These are phyloP conservation scores for Saccharomycopsis vini DNA, from an alignment of 805 yeast species.

Conservation along the genomic window DNA sequence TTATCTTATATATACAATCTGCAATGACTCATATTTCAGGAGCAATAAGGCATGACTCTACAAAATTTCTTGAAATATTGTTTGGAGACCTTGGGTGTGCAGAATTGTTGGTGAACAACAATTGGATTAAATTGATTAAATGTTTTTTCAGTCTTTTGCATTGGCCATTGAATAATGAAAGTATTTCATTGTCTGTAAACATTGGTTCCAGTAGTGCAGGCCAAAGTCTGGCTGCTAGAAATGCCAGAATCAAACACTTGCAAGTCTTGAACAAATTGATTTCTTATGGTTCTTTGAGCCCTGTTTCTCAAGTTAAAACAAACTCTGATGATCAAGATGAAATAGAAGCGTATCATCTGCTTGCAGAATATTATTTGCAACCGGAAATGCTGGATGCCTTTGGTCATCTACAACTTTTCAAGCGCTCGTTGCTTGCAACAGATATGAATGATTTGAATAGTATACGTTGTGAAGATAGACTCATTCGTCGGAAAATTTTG, in stretches of 20 bases:
- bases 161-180: conserved; percentile 42
- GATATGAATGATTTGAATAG: conserved; percentile 31
- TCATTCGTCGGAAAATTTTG: conserved; percentile 45
- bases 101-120: conserved; percentile 46
- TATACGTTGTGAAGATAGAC: conserved; percentile 51
- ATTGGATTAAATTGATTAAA: conserved; percentile 62
- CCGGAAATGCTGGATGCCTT: conserved; percentile 56
- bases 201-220: neutral
- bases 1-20: conserved; percentile 70
- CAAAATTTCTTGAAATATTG: conserved; percentile 54
- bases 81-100: conserved; percentile 37
- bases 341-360: conserved; percentile 25
- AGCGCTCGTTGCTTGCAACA: conserved; percentile 27
- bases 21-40: conserved; percentile 91
- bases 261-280: conserved; percentile 25
- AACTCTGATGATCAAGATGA: conserved; percentile 15
- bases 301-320: neutral
- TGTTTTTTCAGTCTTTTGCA: conserved; percentile 63
- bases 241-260: conserved; percentile 35
- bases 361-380: conserved; percentile 40
- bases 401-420: conserved; percentile 52
- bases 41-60: conserved; percentile 65
- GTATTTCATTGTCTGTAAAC: conserved; percentile 26
- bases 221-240: conserved; percentile 23
- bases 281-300: conserved; percentile 17